A percentile compares a stretch with the other conserved stretches of the same genome.
These are phyloP conservation scores for Rubroshorea leprosula DNA, from an alignment of 345 rosid genomes.

Conservation along the genomic window DNA sequence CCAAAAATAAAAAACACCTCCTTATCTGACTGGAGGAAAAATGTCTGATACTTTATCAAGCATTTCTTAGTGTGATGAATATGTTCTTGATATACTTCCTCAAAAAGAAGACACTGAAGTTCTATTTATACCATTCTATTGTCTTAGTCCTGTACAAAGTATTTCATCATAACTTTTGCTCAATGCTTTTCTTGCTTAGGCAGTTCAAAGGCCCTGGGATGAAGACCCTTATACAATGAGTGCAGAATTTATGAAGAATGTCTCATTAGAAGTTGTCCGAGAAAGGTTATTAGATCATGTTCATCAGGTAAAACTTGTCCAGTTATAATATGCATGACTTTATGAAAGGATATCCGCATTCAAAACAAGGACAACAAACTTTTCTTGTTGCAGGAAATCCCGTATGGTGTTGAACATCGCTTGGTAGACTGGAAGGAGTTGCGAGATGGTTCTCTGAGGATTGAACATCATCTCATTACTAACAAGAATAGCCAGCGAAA, in stretches of 20 bases:
- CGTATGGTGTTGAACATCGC: slow-evolving; percentile 70
- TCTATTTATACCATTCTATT: neutral
- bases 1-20: too few relatives aligned
- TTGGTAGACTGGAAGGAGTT: slow-evolving; percentile 85
- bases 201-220: slow-evolving; percentile 90
- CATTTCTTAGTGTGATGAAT: neutral
- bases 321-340: neutral
- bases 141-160: neutral
- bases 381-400: slow-evolving; percentile 58
- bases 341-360: neutral
- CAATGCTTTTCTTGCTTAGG: slow-evolving; percentile 40
- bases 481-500: slow-evolving; percentile 76
- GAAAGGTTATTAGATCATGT: slow-evolving; percentile 82
- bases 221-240: slow-evolving; percentile 78
- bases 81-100: neutral
- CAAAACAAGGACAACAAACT: neutral
- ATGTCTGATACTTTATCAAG: neutral
- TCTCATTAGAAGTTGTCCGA: slow-evolving; percentile 83
- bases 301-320: slow-evolving; percentile 61
- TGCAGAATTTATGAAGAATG: slow-evolving; percentile 82
- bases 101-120: neutral
- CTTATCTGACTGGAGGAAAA: neutral
- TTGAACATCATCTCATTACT: slow-evolving; percentile 79
- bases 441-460: slow-evolving; percentile 78
- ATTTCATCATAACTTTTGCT: slow-evolving; percentile 15